Percentiles rank a stretch among this genome's conserved stretches.
Evolutionary conservation across 331 rosid species (phyloP).

Genomic region (Telfairia occidentalis): DNA sequence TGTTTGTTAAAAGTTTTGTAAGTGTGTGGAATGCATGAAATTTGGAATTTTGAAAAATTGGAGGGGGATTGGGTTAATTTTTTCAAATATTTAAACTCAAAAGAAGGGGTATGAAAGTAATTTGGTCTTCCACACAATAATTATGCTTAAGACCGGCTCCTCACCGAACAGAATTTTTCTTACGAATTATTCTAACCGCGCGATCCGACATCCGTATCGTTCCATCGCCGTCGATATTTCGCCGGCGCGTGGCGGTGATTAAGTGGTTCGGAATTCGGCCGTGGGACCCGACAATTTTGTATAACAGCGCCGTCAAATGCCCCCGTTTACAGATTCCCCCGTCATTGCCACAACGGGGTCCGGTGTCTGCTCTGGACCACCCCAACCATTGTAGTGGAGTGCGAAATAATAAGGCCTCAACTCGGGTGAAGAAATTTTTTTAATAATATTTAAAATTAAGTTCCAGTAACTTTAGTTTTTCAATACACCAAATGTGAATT

Average conservation of each 20-base stretch:
- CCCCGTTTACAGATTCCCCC: conserved; percentile 59
- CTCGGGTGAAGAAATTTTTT: too few relatives aligned
- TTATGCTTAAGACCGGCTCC: conserved; percentile 32
- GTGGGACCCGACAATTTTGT: conserved; percentile 10
- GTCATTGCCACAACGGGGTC: conserved; percentile 44
- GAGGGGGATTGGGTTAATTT: too few relatives aligned
- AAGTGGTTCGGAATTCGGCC: conserved; percentile 22
- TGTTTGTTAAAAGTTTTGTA: too few relatives aligned
- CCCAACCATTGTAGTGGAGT: too few relatives aligned
- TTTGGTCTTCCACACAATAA: conserved; percentile 23
- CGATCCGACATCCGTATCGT: conserved; percentile 2
- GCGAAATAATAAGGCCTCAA: neutral
- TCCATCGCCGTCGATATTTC: conserved; percentile 2
- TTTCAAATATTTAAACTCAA: neutral
- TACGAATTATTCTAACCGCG: neutral
- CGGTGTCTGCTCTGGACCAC: conserved; percentile 17
- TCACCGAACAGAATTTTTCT: conserved; percentile 32
- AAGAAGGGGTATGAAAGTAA: conserved; percentile 27
- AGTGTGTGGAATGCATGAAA: too few relatives aligned
- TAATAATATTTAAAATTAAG: too few relatives aligned
- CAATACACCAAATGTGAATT: too few relatives aligned
- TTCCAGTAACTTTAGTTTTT: too few relatives aligned
- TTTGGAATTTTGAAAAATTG: too few relatives aligned
- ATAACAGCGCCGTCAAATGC: conserved; percentile 92
- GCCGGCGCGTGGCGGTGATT: conserved; percentile 21